Base-by-base conservation (phyloP, 768 basidiomycete species). In the Naganishia vishniacii region DNA sequence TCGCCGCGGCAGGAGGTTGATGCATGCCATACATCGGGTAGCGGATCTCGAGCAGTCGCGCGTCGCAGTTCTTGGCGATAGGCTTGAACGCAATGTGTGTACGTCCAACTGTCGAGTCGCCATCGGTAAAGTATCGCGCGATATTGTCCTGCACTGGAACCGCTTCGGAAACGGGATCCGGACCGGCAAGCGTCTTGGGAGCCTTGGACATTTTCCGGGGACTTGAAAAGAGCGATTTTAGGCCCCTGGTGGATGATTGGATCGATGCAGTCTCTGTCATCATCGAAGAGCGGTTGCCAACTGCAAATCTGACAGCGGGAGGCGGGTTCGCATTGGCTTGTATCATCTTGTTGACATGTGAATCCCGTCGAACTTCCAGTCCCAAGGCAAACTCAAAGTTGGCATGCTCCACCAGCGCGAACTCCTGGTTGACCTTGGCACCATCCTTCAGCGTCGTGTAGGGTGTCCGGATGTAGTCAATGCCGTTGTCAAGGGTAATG, bases 381-480 rank as follows among this genome's bases (percentile, higher is more conserved):
- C 86, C 88, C 25, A 98, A 82, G 3, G 91, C 91, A 78, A 98
- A 95, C 74, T 95, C 91, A 61, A 97, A 85, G 75, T 95, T 95
- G 79, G 84, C 89, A 71, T 93, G 90, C 51, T 77, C 76, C 32
- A 77, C 76, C 77, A 78, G 66, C 15, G 75, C 75, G 31, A 78
- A 78, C 62, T 78, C 77, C 45, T 76, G 75, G 48, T 76, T 75
- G 48, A 78, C 73, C 31, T 68, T 67, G 6, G 75, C 76, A 26
- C 72, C 71, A 25, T 75, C 71, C 5, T 56, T 48, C 4, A 78
- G 63, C 3, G 65, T 62, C 31, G 66, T 67, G 48, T 71, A 75
- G 0, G 88, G 91, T 8, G 90, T 95, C 4, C 88, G 89, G 37
- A 97, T 93, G 68, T 88, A 92, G 76, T 95, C 92, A 53, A 97